Percentiles rank a stretch among this genome's conserved stretches.
These are phyloP conservation scores for Cryptosporidium ubiquitum DNA, from an alignment of 169 alveolate genomes.

Conservation along the genomic window DNA sequence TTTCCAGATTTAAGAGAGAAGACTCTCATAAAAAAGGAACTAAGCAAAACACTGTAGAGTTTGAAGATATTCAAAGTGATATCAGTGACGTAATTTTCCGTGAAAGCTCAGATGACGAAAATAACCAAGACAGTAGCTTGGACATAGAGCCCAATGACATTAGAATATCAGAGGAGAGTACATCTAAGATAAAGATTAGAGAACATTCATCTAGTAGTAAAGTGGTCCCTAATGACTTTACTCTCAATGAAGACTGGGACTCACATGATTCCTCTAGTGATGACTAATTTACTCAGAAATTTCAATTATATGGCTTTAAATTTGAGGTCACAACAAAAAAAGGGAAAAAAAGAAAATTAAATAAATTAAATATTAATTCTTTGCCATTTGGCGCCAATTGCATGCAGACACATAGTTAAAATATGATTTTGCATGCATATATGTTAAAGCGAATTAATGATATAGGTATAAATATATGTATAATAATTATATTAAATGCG, in stretches of 20 bases:
- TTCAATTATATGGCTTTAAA: neutral
- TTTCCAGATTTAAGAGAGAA: slow-evolving; percentile 40
- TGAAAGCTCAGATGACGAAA: slow-evolving; percentile 64
- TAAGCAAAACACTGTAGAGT: neutral
- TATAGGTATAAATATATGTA: neutral
- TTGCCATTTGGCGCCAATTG: neutral
- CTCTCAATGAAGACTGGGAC: neutral
- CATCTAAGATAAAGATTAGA: neutral
- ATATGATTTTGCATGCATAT: neutral
- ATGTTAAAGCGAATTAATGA: neutral
- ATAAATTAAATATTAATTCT: neutral
- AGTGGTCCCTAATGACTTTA: neutral
- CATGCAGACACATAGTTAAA: neutral
- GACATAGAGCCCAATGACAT: neutral
- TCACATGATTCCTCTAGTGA: slow-evolving; percentile 15
- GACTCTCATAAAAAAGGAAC: neutral
- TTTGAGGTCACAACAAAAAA: neutral
- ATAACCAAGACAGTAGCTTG: neutral
- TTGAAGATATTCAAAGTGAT: slow-evolving; percentile 68
- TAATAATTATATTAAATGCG: neutral
- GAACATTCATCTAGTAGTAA: neutral
- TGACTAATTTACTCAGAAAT: neutral
- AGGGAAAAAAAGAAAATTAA: too few relatives aligned
- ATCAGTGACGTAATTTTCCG: slow-evolving; percentile 66
- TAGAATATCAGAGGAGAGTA: neutral